A percentile compares a stretch with the other conserved stretches of the same genome.
phyloP scores from a whole-genome alignment of 75 land plant genomes.

The Picea glauca region DNA sequence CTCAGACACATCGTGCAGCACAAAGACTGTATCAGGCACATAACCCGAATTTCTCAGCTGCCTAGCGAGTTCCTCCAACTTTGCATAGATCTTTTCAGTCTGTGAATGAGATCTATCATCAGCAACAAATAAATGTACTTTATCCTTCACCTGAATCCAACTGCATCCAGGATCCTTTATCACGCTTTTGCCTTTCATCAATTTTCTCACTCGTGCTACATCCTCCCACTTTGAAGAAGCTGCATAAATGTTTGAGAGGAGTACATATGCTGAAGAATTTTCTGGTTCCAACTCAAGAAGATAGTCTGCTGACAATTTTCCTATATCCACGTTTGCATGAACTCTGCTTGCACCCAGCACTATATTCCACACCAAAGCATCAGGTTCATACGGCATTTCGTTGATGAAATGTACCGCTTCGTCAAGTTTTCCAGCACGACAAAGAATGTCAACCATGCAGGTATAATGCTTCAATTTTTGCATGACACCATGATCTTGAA shows the following conservation, averaged over 20 bases:
- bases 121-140: neutral
- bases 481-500: slow-evolving; percentile 7
- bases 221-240: neutral
- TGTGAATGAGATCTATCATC: slow-evolving; percentile 1
- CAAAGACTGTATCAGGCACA: neutral
- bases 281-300: slow-evolving; percentile 1
- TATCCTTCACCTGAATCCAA: slow-evolving; percentile 1
- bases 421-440: slow-evolving; percentile 13
- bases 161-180: neutral
- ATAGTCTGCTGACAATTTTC: neutral
- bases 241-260: neutral
- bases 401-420: slow-evolving; percentile 11
- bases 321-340: slow-evolving; percentile 9
- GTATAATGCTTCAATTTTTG: slow-evolving; percentile 15
- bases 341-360: slow-evolving; percentile 17
- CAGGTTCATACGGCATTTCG: slow-evolving; percentile 9
- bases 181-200: no score
- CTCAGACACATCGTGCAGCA: neutral
- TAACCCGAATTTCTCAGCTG: neutral
- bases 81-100: neutral
- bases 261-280: slow-evolving; percentile 8
- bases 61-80: neutral
- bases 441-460: slow-evolving; percentile 24
- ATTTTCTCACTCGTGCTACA: neutral
- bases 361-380: slow-evolving; percentile 16